Evolutionary conservation across 352 stramenopile species (phyloP).

Genomic region (Phytophthora cryptogea): DNA sequence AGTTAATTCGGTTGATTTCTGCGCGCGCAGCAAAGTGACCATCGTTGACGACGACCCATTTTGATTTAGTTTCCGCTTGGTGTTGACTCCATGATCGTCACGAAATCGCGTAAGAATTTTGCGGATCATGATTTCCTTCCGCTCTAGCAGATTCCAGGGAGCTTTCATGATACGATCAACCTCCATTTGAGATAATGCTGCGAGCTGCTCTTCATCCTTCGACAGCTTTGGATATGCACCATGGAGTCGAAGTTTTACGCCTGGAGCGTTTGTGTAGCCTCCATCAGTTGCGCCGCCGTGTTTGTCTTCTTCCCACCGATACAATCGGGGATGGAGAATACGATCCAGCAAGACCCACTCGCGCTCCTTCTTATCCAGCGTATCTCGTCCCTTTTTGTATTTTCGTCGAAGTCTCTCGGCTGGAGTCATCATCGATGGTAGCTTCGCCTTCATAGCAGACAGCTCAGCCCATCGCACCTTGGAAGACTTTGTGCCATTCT

Average conservation of each 20-base stretch:
- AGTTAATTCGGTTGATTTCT: slow-evolving; percentile 57
- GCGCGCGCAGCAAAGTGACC: slow-evolving; percentile 52
- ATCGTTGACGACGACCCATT: slow-evolving; percentile 31
- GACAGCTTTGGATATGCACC: slow-evolving; percentile 52
- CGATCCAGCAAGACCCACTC: slow-evolving; percentile 81
- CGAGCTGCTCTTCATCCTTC: slow-evolving; percentile 70
- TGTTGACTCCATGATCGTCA: slow-evolving; percentile 40
- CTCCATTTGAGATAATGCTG: slow-evolving; percentile 62
- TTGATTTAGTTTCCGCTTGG: slow-evolving; percentile 15
- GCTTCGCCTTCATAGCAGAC: slow-evolving; percentile 71
- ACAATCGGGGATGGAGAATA: slow-evolving; percentile 62
- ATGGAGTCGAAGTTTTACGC: slow-evolving; percentile 46
- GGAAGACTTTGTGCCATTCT: slow-evolving; percentile 45
- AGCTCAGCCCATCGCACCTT: slow-evolving; percentile 76
- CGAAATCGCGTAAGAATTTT: slow-evolving; percentile 76
- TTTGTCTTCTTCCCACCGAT: slow-evolving; percentile 68
- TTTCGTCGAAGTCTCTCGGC: slow-evolving; percentile 74
- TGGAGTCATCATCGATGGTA: slow-evolving; percentile 81
- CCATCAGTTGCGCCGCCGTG: slow-evolving; percentile 27
- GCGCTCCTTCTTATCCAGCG: slow-evolving; percentile 73
- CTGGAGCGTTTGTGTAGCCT: slow-evolving; percentile 23
- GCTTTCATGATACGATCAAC: slow-evolving; percentile 73
- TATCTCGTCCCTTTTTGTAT: slow-evolving; percentile 73
- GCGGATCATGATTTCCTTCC: slow-evolving; percentile 74
- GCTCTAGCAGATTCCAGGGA: slow-evolving; percentile 73